Evolutionary conservation across 257 asterid species (phyloP), one percentile per base, ranked within the genome.

Genomic region (Capsicum baccatum): DNA sequence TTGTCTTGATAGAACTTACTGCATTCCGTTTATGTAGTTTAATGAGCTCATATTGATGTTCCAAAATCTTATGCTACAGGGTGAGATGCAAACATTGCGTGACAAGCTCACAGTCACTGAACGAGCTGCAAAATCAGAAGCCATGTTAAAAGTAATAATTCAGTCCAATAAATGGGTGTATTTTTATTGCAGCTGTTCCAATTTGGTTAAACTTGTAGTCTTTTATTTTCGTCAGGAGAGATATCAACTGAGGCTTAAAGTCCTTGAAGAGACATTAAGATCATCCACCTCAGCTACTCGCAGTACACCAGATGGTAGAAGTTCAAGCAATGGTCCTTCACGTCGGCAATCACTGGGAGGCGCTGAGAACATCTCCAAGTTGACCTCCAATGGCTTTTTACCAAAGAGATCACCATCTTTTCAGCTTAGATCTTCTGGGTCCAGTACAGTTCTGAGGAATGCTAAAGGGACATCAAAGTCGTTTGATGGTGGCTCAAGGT

Each of bases 401-500:
- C 97, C 99, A 39, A 94, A 94, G 92, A 90, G 98, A 86, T 93
- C 97, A 54, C 99, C 98, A 47, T 96, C 99, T 66, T 94, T 96
- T 86, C 97, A 92, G 87, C 60, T 92, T 82, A 93, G 98, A 88
- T 94, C 99, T 67, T 91, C 97, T 82, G 94, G 96, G 62, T 93
- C 95, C 85, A 94, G 99, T 88, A 55, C 97, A 6, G 93, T 96
- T 81, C 87, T 94, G 90, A 96, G 93, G 90, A 94, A 96, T 86
- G 99, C 99, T 54, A 96, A 96, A 89, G 98, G 98, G 83, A 93
- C 99, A 83, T 96, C 99, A 44, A 96, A 94, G 91, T 96, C 99
- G 35, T 96, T 96, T 85, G 99, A 96, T 85, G 99, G 98, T 83
- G 98, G 98, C 67, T 94, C 99, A 68, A 87, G 99, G 82, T 92